Evolutionary conservation across 805 yeast species (phyloP), one percentile per base, ranked within the genome.

Genomic region (Saccharomycopsis microspora): DNA sequence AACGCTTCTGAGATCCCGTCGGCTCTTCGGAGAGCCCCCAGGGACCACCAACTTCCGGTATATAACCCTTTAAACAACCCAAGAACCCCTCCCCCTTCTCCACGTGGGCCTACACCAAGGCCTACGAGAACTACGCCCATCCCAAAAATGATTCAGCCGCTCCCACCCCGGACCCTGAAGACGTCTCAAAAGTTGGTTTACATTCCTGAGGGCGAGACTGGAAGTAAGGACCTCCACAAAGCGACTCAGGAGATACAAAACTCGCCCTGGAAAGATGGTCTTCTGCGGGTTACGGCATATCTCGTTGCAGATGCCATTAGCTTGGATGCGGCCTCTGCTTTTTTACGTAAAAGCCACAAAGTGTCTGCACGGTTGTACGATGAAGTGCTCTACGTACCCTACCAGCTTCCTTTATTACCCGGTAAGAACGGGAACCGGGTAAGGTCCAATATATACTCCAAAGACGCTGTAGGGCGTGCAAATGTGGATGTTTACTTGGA

Each of bases 311-410:
- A 87, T 49, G 85, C 83, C 33, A 81, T 87, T 58, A 73, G 85
- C 57, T 64, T 93, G 46, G 69, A 70, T 33, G 67, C 74, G 5
- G 76, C 87, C 3, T 71, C 82, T 1, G 70, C 72, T 41, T 90
- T 86, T 56, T 65, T 93, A 32, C 67, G 73, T 38, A 67, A 74
- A 5, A 70, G 80, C 41, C 98, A 90, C 63, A 81, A 82, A 56
- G 95, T 89, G 1, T 75, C 85, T 5, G 95, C 96, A 1, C 69
- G 97, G 52, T 61, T 84, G 32, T 90, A 90, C 57, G 96, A 90
- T 63, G 97, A 90, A 57, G 95, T 87, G n/a, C 65, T 93, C 29
- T 90, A 89, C 58, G 90, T 85, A 5, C 95, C 95, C 0, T 90
- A 89, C 58, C 75, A 87, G 32, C 67, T 90, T 38, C 98, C 97